A percentile compares a stretch with the other conserved stretches of the same genome.
These are phyloP conservation scores for Candida ovalis DNA, from an alignment of 805 yeast species.

Conservation along the genomic window DNA sequence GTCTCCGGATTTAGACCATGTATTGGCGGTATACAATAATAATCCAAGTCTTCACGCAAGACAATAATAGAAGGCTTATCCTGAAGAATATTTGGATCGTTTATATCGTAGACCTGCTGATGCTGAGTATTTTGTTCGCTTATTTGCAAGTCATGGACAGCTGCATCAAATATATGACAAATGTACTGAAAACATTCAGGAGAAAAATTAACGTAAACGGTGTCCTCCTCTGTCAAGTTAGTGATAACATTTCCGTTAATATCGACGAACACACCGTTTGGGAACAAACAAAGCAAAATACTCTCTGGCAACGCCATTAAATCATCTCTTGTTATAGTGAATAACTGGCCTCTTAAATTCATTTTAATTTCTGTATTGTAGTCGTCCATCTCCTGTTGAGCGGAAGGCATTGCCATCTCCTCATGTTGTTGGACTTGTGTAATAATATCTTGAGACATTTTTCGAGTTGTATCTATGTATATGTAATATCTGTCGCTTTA, in stretches of 20 bases:
- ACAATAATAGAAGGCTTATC: conserved; percentile 89
- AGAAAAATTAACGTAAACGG: conserved; percentile 80
- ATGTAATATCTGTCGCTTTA: too few species aligned
- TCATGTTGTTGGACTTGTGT: conserved; percentile 59
- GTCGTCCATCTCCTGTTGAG: conserved; percentile 36
- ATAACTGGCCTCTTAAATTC: conserved; percentile 69
- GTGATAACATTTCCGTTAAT: conserved; percentile 72
- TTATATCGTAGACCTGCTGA: conserved; percentile 27
- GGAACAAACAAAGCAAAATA: conserved; percentile 78
- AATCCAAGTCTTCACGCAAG: conserved; percentile 89
- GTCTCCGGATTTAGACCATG: conserved; percentile 52
- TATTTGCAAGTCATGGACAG: conserved; percentile 56
- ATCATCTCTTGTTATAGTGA: conserved; percentile 81
- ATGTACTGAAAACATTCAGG: conserved; percentile 86
- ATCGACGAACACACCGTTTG: conserved; percentile 86
- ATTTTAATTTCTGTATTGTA: conserved; percentile 68
- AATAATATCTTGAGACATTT: conserved; percentile 44
- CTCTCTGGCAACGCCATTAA: conserved; percentile 90
- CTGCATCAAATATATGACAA: conserved; percentile 63
- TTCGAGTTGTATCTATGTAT: not conserved
- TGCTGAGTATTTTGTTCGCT: conserved; percentile 30
- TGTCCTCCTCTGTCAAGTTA: conserved; percentile 73
- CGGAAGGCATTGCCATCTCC: conserved; percentile 15
- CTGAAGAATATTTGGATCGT: conserved; percentile 61
- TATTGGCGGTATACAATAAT: conserved; percentile 79